These are phyloP conservation scores for Corrigiola litoralis DNA, from an alignment of 179 eudicot genomes.

Conservation along the genomic window DNA sequence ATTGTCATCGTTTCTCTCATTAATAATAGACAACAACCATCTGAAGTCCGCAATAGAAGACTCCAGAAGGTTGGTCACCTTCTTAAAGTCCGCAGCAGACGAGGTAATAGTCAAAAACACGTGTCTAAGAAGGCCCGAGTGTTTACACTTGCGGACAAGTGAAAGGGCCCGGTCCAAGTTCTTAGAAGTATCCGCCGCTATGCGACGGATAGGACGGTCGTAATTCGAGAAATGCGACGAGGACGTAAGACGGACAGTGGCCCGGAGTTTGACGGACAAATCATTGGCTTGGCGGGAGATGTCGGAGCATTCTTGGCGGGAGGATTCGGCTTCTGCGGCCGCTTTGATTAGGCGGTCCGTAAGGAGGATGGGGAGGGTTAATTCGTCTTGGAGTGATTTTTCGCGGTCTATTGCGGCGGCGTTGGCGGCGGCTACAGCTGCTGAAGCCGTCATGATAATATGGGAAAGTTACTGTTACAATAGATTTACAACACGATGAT, in stretches of 20 bases:
- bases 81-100: conserved; percentile 45
- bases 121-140: conserved; percentile 36
- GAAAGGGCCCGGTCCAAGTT: conserved; percentile 43
- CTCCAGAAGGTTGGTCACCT: conserved; percentile 37
- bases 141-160: conserved; percentile 49
- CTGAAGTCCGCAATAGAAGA: conserved; percentile 41
- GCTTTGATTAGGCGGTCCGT: conserved; percentile 22
- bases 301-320: conserved; percentile 20
- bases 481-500: no score
- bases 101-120: conserved; percentile 47
- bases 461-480: no score
- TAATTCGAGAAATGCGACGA: conserved; percentile 27
- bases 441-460: conserved; percentile 15
- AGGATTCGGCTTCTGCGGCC: conserved; percentile 22
- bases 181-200: conserved; percentile 33
- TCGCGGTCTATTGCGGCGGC: conserved; percentile 6
- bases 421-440: background rate
- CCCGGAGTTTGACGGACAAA: conserved; percentile 22
- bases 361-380: conserved; percentile 16
- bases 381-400: conserved; percentile 17
- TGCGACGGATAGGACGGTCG: conserved; percentile 63
- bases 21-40: conserved; percentile 42
- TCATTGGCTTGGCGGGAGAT: conserved; percentile 12
- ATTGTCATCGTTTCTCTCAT: background rate
- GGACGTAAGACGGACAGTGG: conserved; percentile 29